A percentile compares a stretch with the other conserved stretches of the same genome.
These are phyloP conservation scores for Chara braunii DNA, from an alignment of 139 green algal genomes.

Conservation along the genomic window DNA sequence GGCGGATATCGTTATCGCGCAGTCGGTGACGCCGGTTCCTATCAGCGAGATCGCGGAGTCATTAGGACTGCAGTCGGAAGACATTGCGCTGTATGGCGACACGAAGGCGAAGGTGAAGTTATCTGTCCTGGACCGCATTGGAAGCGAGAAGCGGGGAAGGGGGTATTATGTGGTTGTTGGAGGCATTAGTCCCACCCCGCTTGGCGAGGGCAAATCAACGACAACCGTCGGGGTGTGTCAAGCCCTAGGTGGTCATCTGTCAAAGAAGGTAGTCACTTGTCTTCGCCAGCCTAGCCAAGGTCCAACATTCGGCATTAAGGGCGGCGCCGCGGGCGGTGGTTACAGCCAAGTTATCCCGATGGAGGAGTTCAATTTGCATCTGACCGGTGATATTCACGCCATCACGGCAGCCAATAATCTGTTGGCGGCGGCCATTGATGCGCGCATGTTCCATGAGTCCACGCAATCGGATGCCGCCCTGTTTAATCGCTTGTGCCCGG, in stretches of 20 bases:
- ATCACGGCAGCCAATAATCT: conserved; percentile 98
- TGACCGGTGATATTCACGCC: conserved; percentile 94
- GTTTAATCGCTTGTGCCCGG: conserved; percentile 77
- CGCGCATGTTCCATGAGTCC: conserved; percentile 92
- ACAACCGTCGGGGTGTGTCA: conserved; percentile 96
- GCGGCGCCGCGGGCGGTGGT: conserved; percentile 88
- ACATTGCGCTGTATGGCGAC: conserved; percentile 76
- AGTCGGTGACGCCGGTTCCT: conserved; percentile 52
- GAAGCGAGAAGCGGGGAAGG: no score
- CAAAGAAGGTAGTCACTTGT: conserved; percentile 74
- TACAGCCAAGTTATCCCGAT: conserved; percentile 78
- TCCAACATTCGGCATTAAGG: conserved; percentile 98
- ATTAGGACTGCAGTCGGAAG: conserved; percentile 57
- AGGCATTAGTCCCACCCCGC: conserved; percentile 92
- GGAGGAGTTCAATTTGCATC: conserved; percentile 82
- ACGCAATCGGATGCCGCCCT: conserved; percentile 74
- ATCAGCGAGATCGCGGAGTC: conserved; percentile 72
- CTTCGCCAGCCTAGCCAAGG: conserved; percentile 92
- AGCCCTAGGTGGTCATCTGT: conserved; percentile 81
- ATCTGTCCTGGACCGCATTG: conserved; percentile 21
- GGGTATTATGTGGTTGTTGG: conserved; percentile 77
- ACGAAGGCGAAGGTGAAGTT: conserved; percentile 81
- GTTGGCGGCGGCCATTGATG: conserved; percentile 87
- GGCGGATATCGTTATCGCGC: conserved; percentile 86
- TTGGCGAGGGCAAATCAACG: conserved; percentile 92